Evolutionary conservation across 352 stramenopile species (phyloP), one percentile per base, ranked within the genome.

Genomic region (Globisporangium radiosum): DNA sequence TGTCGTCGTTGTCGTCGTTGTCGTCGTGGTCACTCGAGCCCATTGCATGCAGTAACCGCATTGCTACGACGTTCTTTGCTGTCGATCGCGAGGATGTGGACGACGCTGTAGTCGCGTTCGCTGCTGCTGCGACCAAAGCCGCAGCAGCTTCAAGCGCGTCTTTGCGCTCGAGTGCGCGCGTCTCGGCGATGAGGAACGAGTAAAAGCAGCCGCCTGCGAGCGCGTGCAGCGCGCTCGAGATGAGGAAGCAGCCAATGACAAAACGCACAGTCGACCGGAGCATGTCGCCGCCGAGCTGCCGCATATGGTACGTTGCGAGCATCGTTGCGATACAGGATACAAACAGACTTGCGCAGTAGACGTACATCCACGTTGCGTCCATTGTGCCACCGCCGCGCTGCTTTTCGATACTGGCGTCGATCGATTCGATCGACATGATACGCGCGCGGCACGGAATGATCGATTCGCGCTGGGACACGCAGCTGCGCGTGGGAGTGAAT

Each of bases 231-330:
- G 71, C 72, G 36, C 65, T 84, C 54, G 68, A 82, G n/a, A 84
- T 45, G 11, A 88, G 62, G 57, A 88, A 87, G 55, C 71, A 77
- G 47, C 65, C 70, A 52, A 85, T 85, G 44, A 88, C 78, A 59
- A 88, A 88, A 54, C 78, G 78, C 55, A 88, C 78, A 25, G 76
- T 85, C n/a, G 78, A 88, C 52, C 78, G 78, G 17, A 87, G 70
- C 25, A 87, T 60, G 71, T 88, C 78, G 17, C 78, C 78, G 60
- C 75, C 73, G 45, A 88, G 64, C 54, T 75, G 70, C 57, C 76
- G 78, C 69, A 88, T 82, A 65, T 87, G 74, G 65, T 83, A 84
- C 47, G 60, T 73, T 8, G 78, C 78, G 44, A 88, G 38, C 66
- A 83, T 64, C 42, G 72, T 81, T 59, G 76, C 66, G 54, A 70